Base-by-base conservation (phyloP, 2,329 filamentous ascomycete genomes). In the Fusarium napiforme region DNA sequence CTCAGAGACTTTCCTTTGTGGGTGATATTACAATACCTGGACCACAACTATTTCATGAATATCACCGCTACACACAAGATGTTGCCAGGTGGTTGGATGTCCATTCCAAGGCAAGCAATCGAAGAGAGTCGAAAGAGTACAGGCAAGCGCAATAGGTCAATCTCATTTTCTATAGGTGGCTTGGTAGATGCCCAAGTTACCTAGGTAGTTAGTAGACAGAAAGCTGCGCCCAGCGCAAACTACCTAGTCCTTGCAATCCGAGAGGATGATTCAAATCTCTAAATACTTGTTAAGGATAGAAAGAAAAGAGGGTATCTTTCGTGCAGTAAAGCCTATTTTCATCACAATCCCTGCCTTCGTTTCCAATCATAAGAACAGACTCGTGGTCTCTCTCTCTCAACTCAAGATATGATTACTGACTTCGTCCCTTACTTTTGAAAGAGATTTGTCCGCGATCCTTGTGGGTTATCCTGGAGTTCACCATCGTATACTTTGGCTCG, bases 401-500 rank as follows among this genome's bases (percentile, higher is more conserved):
- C 26, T 40, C 28, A 61, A 37, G n/a, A 18, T 21, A 39, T 12
- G 15, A 11, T 21, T 52, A 23, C 8, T 11, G 7, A 26, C 34
- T 34, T 26, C 14, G 11, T 42, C 36, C 46, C 21, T 30, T 69
- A 80, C 64, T 81, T 82, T 65, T 69, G 79, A 36, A 82, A 82
- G 12, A 83, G 68, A 60, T 82, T 81, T 56, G 81, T 81, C 60
- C 80, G 75, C 5, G 82, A 84, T 14, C 82, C 84, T 32, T 75
- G 74, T 37, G 78, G 69, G 59, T 79, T 75, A 21, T 79, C 69
- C 70, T 82, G 81, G 68, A 79, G 78, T 73, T 87, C 85, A 58
- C 83, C 84, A 36, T 84, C 83, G 34, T 82, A 81, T 8, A 85
- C 75, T 18, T 80, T 80, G 21, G 77, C 78, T 21, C 79, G 71